Evolutionary conservation across 73 alveolate genomes (phyloP).

Genomic region (Uronychia binucleata): DNA sequence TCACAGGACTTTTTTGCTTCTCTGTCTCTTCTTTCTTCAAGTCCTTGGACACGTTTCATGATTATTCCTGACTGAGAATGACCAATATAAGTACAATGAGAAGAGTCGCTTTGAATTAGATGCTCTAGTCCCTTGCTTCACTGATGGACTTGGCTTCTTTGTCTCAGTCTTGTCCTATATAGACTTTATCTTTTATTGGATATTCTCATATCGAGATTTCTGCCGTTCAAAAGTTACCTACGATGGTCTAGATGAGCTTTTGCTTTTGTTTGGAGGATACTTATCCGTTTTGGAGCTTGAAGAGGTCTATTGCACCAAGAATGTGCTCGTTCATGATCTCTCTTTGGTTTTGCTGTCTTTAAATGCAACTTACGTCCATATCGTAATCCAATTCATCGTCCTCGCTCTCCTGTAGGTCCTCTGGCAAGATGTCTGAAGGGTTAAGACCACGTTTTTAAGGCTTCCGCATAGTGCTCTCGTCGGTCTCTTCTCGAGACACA

Average conservation of each 20-base stretch:
- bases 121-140: not conserved
- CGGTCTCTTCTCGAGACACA: not conserved
- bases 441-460: not conserved
- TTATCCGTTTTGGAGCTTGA: not conserved
- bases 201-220: not conserved
- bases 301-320: not conserved
- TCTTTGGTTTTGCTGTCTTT: not conserved
- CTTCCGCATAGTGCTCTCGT: not conserved
- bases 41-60: too few species aligned
- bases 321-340: not conserved
- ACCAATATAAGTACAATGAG: not conserved
- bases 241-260: not conserved
- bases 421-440: not conserved
- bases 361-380: not conserved
- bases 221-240: not conserved
- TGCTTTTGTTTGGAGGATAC: not conserved
- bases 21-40: too few species aligned
- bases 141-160: not conserved
- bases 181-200: not conserved
- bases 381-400: not conserved
- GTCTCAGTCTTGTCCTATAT: not conserved
- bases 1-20: too few species aligned
- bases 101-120: not conserved
- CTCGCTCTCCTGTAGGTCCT: not conserved
- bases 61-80: not conserved